phyloP scores from a whole-genome alignment of 2,329 filamentous ascomycete species.

The Aotearoamyces nothofagi region DNA sequence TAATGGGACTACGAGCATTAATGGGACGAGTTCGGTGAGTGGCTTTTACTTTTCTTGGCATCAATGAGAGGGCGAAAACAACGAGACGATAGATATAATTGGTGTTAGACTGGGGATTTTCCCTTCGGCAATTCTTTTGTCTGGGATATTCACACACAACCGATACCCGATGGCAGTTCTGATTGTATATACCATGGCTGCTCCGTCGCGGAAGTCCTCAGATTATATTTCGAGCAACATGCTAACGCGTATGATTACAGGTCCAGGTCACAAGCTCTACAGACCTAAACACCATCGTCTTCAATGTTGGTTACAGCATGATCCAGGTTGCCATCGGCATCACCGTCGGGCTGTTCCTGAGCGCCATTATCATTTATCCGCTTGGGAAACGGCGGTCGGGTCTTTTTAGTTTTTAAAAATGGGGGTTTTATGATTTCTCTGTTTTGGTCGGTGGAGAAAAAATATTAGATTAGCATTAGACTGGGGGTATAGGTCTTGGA shows the following conservation, averaged over 20 bases:
- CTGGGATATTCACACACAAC: too few species aligned
- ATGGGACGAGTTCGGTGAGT: conserved; percentile 15
- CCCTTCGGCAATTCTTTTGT: conserved; percentile 1
- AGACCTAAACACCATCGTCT: conserved; percentile 21
- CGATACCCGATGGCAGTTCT: too few species aligned
- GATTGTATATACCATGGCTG: too few species aligned
- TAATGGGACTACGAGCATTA: conserved; percentile 15
- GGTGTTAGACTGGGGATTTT: neutral
- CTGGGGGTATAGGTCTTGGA: too few species aligned
- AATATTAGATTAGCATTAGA: too few species aligned
- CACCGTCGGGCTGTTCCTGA: conserved; percentile 24
- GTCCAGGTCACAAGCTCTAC: conserved; percentile 8
- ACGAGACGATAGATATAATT: conserved; percentile 3
- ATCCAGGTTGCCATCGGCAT: conserved; percentile 27
- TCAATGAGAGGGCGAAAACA: too few species aligned
- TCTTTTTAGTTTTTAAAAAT: conserved; percentile 25
- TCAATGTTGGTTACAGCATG: conserved; percentile 24
- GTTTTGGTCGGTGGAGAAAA: too few species aligned
- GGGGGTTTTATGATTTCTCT: too few species aligned
- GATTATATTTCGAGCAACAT: too few species aligned
- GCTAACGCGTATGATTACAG: conserved; percentile 6
- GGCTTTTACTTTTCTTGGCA: too few species aligned
- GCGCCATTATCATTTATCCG: conserved; percentile 24
- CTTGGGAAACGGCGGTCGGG: conserved; percentile 25
- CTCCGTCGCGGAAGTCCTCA: too few species aligned